Evolutionary conservation across 2,329 filamentous ascomycete species (phyloP).

Genomic region (Penicillium hesseltinei): DNA sequence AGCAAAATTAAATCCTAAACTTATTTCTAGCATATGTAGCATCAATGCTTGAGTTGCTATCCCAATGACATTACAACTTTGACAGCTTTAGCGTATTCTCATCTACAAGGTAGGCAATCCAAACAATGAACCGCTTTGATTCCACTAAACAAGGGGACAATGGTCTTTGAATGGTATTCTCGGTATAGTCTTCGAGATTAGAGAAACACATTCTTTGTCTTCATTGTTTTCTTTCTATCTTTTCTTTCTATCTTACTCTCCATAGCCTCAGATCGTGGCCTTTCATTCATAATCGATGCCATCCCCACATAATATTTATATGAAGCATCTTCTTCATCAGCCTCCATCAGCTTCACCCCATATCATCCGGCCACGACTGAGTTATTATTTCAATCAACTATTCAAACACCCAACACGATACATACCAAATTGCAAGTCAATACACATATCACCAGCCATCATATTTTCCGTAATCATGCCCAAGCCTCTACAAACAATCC

Average conservation of each 20-base stretch:
- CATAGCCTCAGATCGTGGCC: no score
- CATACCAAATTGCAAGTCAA: not conserved
- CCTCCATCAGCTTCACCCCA: not conserved
- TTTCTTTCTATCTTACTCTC: not conserved
- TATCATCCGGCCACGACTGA: not conserved
- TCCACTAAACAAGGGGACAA: not conserved
- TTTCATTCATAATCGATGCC: not conserved
- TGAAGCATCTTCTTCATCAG: not conserved
- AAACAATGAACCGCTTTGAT: not conserved
- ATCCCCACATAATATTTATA: not conserved
- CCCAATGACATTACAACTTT: not conserved
- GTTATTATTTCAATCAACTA: not conserved
- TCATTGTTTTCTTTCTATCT: not conserved
- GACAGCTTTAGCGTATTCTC: not conserved
- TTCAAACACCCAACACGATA: not conserved
- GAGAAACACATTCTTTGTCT: not conserved
- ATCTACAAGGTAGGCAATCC: not conserved
- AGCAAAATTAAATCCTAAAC: not conserved
- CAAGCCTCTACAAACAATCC: not conserved
- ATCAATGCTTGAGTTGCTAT: not conserved
- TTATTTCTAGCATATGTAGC: not conserved
- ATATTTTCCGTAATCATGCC: not conserved
- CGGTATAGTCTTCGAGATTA: not conserved
- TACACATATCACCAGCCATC: not conserved
- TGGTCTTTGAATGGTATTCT: not conserved